Base-by-base conservation (phyloP, 106 monocot species). In the Dendrobium officinale region DNA sequence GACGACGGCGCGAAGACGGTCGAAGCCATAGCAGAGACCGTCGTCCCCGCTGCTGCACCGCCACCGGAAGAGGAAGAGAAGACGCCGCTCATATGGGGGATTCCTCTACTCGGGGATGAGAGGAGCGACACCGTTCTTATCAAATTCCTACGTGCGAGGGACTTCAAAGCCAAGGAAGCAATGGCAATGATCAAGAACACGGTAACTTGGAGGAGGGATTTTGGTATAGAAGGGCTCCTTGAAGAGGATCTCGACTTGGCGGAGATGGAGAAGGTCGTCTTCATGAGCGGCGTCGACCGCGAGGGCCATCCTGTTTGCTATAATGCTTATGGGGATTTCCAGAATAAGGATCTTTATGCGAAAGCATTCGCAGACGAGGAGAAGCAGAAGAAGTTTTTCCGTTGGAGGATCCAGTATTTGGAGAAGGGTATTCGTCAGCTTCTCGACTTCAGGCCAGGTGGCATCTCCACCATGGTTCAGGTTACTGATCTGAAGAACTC, bases 401-500 rank as follows among this genome's bases (percentile, higher is more conserved):
- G 82, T 72, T 85, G 88, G 85, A 82, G 88, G 72, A 84, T 88
- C 19, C 81, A 82, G 77, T 75, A 79, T 27, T 75, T 88, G 79
- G 87, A 88, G 84, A 75, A 84, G 29, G 87, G 87, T 0, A 82
- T 88, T 70, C 70, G 77, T 37, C 29, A 84, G 76, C 82, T 79
- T n/a, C 84, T 84, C 6, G 79, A 88, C 45, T 77, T 88, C 66
- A 70, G 77, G 5, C 89, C 98, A 0, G 92, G 92, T 37, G 98
- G 98, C 10, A 79, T 95, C 64, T 91, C 92, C 79, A 85, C 98
- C 81, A 98, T 98, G 81, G 86, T 93, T 9, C 98, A 98, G 81
- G 91, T 98, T 48, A 98, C 98, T 3, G 98, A 98, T 67, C 89
- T 98, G 58, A 94, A 91, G 61, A 92, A 93, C 84, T 92, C 93